Evolutionary conservation across 2,329 filamentous ascomycete genomes (phyloP), one percentile per base, ranked within the genome.

Genomic region (Neofusicoccum umdonicola): DNA sequence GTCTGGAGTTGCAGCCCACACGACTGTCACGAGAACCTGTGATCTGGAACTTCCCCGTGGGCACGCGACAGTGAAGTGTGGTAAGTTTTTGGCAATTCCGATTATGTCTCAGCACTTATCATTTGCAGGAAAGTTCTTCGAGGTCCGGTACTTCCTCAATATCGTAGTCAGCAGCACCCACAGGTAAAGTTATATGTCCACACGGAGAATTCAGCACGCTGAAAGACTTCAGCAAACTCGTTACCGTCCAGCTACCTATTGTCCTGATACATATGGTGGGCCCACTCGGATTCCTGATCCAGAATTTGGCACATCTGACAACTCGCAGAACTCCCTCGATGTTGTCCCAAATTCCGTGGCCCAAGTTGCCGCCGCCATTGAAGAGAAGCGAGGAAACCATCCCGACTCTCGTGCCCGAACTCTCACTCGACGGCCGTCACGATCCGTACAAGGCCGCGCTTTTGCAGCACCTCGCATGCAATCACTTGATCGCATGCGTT

Each of bases 141-240:
- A 85, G 73, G 82, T 85, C 15, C 79, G 83, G 19, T 85, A 83
- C 69, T 85, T 85, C 64, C 73, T 85, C 22, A 85, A 84, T 64
- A 75, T 85, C 17, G 75, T 80, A 19, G 77, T 81, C n/a, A 74
- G 77, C 50, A 76, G 78, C 27, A 74, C 78, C 13, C 80, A 80
- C 67, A 79, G 77, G 78, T 80, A 42, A 64, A 74, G 11, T 19
- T 37, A 7, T 19, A 37, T 37, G 2, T 8, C 9, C 15, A 8
- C 6, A 34, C 56, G 27, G 41, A 35, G 11, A 27, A 58, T 57
- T 27, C 54, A 51, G 17, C 48, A 12, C 9, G 9, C 71, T 76
- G 56, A 74, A 47, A 37, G 15, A 17, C 51, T 8, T 3, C 57
- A 80, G 78, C 64, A 85, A 82, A 70, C 70, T 80, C n/a, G 77